These are phyloP conservation scores for Penstemon barbatus DNA, from an alignment of 257 asterid species.

Conservation along the genomic window DNA sequence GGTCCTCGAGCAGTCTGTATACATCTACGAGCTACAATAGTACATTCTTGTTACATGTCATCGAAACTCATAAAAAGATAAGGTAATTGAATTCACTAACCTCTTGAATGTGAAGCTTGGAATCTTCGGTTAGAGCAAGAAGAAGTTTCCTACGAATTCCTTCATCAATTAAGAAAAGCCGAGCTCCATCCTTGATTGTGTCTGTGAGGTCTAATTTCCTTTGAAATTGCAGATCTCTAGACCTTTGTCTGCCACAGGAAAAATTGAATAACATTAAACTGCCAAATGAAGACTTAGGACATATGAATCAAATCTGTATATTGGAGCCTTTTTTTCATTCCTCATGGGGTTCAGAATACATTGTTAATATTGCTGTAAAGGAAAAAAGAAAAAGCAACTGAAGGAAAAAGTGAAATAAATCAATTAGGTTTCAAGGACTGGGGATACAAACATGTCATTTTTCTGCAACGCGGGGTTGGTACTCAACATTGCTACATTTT, in stretches of 20 bases:
- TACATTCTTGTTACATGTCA: constrained; percentile 26
- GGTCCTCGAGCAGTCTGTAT: constrained; percentile 86
- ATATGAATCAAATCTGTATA: background rate
- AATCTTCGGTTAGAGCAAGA: constrained; percentile 97
- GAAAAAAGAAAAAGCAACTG: background rate
- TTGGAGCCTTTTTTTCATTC: background rate
- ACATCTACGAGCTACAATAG: constrained; percentile 78
- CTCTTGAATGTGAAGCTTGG: constrained; percentile 96
- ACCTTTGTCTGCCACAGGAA: constrained; percentile 46
- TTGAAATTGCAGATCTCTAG: constrained; percentile 44
- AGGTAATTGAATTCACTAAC: constrained; percentile 37
- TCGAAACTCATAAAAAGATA: constrained; percentile 7
- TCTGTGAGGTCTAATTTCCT: constrained; percentile 87
- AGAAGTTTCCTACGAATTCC: constrained; percentile 96
- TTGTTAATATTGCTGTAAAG: background rate
- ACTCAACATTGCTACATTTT: constrained; percentile 89
- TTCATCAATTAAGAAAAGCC: constrained; percentile 82
- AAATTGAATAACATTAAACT: constrained; percentile 19
- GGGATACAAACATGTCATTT: constrained; percentile 43
- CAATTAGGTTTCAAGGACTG: constrained; percentile 1
- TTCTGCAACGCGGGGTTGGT: constrained; percentile 87
- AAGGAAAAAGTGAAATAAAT: constrained; percentile 12
- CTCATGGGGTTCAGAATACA: background rate
- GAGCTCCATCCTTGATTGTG: constrained; percentile 98
- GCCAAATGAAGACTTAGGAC: constrained; percentile 11